Percentiles rank a stretch among this genome's conserved stretches.
Conservation (phyloP, 2,329 filamentous ascomycete species). For the Pseudogymnoascus sp. region DNA sequence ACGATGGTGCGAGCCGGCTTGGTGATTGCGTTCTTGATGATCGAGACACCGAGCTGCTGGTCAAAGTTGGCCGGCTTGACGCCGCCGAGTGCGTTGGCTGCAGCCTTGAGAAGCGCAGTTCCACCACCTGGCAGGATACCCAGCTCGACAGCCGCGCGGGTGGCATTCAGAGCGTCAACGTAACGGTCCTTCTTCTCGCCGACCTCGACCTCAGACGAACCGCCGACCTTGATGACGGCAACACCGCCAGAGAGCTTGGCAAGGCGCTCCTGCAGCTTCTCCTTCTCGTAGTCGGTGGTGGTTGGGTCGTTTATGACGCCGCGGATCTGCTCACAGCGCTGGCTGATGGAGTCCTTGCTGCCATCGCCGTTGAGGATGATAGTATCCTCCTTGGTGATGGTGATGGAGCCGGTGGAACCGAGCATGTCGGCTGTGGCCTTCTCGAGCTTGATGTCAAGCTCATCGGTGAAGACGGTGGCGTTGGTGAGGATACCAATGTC, state of each 20-base stretch:
- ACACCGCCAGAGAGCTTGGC: slow-evolving; percentile 99
- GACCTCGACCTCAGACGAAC: slow-evolving; percentile 95
- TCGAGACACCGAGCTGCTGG: slow-evolving; percentile 95
- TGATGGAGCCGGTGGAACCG: slow-evolving; percentile 94
- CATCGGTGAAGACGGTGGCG: slow-evolving; percentile 93
- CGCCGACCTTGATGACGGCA: slow-evolving; percentile 98
- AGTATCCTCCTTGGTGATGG: slow-evolving; percentile 99
- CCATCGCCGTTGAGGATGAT: slow-evolving; percentile 97
- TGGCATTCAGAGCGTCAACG: slow-evolving; percentile 95
- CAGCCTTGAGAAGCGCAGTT: slow-evolving; percentile 95
- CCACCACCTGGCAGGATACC: slow-evolving; percentile 98
- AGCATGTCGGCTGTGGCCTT: slow-evolving; percentile 95
- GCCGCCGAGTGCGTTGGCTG: slow-evolving; percentile 73
- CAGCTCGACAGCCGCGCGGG: slow-evolving; percentile 95
- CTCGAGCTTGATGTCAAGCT: slow-evolving; percentile 98
- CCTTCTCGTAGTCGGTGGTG: slow-evolving; percentile 99
- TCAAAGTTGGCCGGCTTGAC: slow-evolving; percentile 94
- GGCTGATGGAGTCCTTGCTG: slow-evolving; percentile 83
- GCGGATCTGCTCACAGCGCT: slow-evolving; percentile 98
- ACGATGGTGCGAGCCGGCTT: slow-evolving; percentile 90
- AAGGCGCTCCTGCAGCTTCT: slow-evolving; percentile 99
- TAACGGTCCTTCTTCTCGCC: slow-evolving; percentile 99
- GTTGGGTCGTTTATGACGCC: slow-evolving; percentile 89
- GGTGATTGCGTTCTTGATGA: slow-evolving; percentile 97
- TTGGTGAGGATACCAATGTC: slow-evolving; percentile 95